Evolutionary conservation across 1,139 yeast species (phyloP), one percentile per base, ranked within the genome.

Genomic region (Pichia sorboxylosa): DNA sequence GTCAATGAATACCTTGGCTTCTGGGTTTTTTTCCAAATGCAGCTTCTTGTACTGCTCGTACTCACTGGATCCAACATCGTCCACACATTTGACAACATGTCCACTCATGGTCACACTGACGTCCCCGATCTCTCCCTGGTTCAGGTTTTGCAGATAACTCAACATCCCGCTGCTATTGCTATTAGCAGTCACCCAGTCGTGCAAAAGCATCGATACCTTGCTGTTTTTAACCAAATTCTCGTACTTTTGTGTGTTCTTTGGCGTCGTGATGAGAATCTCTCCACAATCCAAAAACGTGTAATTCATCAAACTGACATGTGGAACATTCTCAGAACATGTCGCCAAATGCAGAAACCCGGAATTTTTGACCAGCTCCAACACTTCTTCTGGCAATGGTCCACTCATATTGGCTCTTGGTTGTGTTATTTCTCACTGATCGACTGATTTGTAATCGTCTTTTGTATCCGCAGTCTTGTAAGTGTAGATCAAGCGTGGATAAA

Each of bases 231-330:
- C 44, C 37, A 85, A 69, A 53, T 85, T 83, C 25, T 66, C 55
- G 52, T 66, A 81, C 54, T 84, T 85, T 36, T 73, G 73, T 4
- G 95, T 81, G 35, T 67, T 57, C 39, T 64, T 67, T 2, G 76
- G 76, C 1, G 93, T 74, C 6, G 93, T 72, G 38, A 85, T 61
- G 23, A 85, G 70, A 31, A 84, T 69, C 7, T 69, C 17, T 15
- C 48, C 48, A 2, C 59, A 47, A 9, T 61, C 56, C 9, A 75
- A 52, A 44, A 73, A 82, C 4, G 90, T 75, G 52, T 81, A 85
- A 55, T 83, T 85, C 96, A 85, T 85, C 44, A 85, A 65, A 10
- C 90, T 70, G 3, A 84, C 93, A 45, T 85, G 92, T 6, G 96
- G 96, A 22, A 68, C 50, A 37, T 76, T 67, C 17, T 63, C 55